Evolutionary conservation across 148 eudicot species (phyloP).

Genomic region (Fagopyrum tataricum): DNA sequence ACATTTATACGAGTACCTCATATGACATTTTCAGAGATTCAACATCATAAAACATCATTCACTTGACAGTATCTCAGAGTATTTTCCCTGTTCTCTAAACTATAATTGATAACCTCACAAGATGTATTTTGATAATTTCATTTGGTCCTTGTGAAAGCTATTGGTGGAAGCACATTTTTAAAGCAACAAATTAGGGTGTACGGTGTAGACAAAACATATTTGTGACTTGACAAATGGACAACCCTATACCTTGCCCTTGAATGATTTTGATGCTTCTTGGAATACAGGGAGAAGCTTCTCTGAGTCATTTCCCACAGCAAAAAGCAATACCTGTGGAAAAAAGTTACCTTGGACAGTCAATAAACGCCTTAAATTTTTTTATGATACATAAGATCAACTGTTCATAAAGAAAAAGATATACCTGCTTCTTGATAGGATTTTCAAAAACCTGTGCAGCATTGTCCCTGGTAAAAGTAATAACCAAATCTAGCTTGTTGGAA

Average conservation of each 20-base stretch:
- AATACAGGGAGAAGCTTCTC: constrained; percentile 35
- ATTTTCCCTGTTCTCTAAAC: background rate
- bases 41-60: background rate
- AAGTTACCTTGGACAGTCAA: background rate
- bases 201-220: background rate
- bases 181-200: background rate
- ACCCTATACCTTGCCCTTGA: constrained; percentile 68
- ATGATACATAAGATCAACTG: background rate
- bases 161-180: background rate
- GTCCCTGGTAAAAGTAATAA: constrained; percentile 61
- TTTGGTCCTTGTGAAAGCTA: background rate
- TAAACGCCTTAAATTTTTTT: background rate
- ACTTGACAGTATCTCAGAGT: background rate
- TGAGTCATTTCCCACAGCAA: constrained; percentile 41
- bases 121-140: background rate
- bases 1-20: background rate
- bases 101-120: background rate
- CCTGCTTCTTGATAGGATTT: constrained; percentile 75
- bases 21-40: background rate
- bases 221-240: background rate
- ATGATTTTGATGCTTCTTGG: constrained; percentile 56
- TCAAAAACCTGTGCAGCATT: constrained; percentile 59
- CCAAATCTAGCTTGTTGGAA: constrained; percentile 63
- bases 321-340: constrained; percentile 43
- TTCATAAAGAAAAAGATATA: constrained; percentile 11